phyloP scores from a whole-genome alignment of 331 rosid genomes.

The Quercus tomentella region DNA sequence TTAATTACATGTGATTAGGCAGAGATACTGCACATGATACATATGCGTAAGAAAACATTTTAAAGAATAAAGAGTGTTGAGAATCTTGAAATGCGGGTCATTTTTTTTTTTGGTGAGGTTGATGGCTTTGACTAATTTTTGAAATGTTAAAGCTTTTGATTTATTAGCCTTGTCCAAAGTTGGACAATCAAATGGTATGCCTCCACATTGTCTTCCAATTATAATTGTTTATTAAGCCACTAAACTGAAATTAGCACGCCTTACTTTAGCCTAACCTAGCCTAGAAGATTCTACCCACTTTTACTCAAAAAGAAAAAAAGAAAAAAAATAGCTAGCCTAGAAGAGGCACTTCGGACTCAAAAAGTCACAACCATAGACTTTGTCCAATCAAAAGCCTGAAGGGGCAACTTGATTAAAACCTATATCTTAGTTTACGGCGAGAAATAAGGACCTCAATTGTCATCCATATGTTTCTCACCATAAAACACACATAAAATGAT shows the following conservation, averaged over 20 bases:
- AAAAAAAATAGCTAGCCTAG: no score
- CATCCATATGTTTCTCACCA: background rate
- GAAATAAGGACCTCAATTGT: slow-evolving; percentile 1
- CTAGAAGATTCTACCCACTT: background rate
- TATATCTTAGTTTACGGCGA: slow-evolving; percentile 17
- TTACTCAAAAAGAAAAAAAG: no score
- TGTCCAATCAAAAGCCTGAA: no score
- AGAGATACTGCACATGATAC: slow-evolving; percentile 16
- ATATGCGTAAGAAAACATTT: slow-evolving; percentile 9
- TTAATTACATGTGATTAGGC: slow-evolving; percentile 5
- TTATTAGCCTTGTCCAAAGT: background rate
- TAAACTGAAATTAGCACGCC: background rate
- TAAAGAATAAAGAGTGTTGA: background rate
- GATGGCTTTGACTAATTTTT: no score
- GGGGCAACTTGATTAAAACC: background rate
- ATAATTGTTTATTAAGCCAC: slow-evolving; percentile 8
- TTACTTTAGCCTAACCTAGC: slow-evolving; percentile 3
- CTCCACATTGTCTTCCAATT: slow-evolving; percentile 12
- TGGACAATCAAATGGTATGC: slow-evolving; percentile 12
- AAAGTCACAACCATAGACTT: background rate
- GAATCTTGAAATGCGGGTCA: background rate
- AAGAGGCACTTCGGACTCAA: background rate
- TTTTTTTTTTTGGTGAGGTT: no score
- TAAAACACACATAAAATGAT: background rate
- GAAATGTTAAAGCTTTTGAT: no score